phyloP scores from a whole-genome alignment of 2,329 filamentous ascomycete genomes.

The Colletotrichum sp. region DNA sequence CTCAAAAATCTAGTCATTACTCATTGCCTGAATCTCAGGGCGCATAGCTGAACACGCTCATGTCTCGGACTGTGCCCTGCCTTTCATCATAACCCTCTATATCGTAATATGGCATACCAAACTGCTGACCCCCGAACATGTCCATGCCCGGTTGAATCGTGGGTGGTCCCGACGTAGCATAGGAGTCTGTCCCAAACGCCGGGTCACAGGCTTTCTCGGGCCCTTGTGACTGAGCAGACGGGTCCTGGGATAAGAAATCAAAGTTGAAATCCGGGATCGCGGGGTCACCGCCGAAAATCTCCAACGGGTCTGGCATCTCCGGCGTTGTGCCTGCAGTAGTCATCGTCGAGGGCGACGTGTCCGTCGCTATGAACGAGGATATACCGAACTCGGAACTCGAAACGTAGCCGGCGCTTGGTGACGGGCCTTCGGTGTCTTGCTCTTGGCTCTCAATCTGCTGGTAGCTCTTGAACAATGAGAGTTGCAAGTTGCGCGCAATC shows the following conservation, averaged over 20 bases:
- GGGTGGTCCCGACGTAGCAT: neutral
- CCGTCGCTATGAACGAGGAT: too few relatives aligned
- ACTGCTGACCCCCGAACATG: neutral
- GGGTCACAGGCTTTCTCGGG: neutral
- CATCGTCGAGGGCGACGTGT: conserved; percentile 13
- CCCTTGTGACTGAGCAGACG: neutral
- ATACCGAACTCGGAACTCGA: neutral
- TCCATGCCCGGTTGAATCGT: neutral
- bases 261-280: conserved; percentile 16
- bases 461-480: conserved; percentile 26
- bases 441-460: conserved; percentile 14
- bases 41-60: neutral
- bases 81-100: neutral
- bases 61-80: neutral
- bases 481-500: conserved; percentile 26
- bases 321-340: conserved; percentile 4
- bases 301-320: conserved; percentile 9
- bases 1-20: neutral
- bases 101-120: neutral
- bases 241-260: neutral
- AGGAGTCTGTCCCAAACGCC: neutral
- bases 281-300: neutral
- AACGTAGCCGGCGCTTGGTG: neutral
- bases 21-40: neutral
- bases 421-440: neutral